Evolutionary conservation across 306 rosid genomes (phyloP).

Genomic region (Vigna radiata): DNA sequence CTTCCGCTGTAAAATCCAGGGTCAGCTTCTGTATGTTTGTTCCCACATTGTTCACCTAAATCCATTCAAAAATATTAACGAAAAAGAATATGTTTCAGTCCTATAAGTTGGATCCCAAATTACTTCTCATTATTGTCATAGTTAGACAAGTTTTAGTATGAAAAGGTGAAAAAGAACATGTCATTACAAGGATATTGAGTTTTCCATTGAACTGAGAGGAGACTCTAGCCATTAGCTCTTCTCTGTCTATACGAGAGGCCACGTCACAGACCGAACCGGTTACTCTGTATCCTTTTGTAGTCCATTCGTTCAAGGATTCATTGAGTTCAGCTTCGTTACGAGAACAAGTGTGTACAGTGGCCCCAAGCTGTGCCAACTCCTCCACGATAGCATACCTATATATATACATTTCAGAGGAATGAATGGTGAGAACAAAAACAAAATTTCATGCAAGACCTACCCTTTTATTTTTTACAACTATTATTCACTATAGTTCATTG

Average conservation of each 20-base stretch:
- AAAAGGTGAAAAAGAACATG: no score
- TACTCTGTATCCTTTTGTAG: constrained; percentile 42
- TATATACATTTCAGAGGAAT: neutral
- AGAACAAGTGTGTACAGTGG: constrained; percentile 45
- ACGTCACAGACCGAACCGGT: constrained; percentile 49
- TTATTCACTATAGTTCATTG: no score
- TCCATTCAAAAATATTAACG: neutral
- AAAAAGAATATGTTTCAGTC: no score
- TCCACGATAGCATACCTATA: constrained; percentile 48
- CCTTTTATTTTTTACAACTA: no score
- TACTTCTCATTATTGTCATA: no score
- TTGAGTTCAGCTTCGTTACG: constrained; percentile 44
- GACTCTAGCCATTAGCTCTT: constrained; percentile 36
- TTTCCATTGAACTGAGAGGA: constrained; percentile 48
- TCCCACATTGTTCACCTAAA: constrained; percentile 45
- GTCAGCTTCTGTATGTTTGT: neutral
- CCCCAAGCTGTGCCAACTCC: constrained; percentile 46
- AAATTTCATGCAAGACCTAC: no score
- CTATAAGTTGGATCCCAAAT: no score
- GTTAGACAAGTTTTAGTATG: no score
- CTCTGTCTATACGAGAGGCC: constrained; percentile 32
- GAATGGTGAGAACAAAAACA: neutral
- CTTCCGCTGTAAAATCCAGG: constrained; percentile 36
- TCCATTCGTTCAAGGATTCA: constrained; percentile 42
- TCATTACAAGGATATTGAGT: constrained; percentile 45